Evolutionary conservation across 805 yeast genomes (phyloP).

Genomic region (Jamesozyma rosinii): DNA sequence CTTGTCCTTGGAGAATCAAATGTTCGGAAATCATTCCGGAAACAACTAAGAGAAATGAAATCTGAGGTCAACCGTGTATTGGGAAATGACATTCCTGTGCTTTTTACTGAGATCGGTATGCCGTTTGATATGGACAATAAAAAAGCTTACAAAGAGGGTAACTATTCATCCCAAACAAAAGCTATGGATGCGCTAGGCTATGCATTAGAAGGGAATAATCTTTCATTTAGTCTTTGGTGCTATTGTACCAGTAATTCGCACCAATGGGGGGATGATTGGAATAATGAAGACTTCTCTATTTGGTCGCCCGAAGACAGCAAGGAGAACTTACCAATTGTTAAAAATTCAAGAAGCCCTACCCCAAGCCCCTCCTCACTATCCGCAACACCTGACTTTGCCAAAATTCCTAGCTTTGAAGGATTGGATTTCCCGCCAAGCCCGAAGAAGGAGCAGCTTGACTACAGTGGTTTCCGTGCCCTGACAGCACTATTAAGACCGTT

Average conservation of each 20-base stretch:
- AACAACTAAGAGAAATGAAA: conserved; percentile 59
- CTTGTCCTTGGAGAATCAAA: conserved; percentile 74
- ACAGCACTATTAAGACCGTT: conserved; percentile 73
- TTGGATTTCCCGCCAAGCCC: conserved; percentile 8
- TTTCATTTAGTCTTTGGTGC: conserved; percentile 80
- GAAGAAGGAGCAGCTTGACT: conserved; percentile 9
- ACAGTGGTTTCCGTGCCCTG: conserved; percentile 59
- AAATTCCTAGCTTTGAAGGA: conserved; percentile 4
- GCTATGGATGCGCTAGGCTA: conserved; percentile 76
- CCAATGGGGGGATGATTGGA: conserved; percentile 86
- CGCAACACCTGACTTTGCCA: conserved; percentile 4
- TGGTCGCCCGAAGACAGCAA: conserved; percentile 57
- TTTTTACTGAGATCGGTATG: conserved; percentile 94
- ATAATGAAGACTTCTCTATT: conserved; percentile 85
- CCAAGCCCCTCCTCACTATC: background rate
- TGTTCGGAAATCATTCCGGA: conserved; percentile 61
- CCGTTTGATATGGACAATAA: conserved; percentile 91
- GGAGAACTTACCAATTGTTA: background rate
- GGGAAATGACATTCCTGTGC: conserved; percentile 58
- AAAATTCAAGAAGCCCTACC: background rate
- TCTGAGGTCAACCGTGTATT: conserved; percentile 52
- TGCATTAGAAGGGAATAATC: conserved; percentile 66
- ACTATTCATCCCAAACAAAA: conserved; percentile 61
- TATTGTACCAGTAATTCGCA: conserved; percentile 68
- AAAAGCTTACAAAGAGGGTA: conserved; percentile 55